Evolutionary conservation across 2,329 filamentous ascomycete genomes (phyloP), one percentile per base, ranked within the genome.

Genomic region (Diaporthe capsici): DNA sequence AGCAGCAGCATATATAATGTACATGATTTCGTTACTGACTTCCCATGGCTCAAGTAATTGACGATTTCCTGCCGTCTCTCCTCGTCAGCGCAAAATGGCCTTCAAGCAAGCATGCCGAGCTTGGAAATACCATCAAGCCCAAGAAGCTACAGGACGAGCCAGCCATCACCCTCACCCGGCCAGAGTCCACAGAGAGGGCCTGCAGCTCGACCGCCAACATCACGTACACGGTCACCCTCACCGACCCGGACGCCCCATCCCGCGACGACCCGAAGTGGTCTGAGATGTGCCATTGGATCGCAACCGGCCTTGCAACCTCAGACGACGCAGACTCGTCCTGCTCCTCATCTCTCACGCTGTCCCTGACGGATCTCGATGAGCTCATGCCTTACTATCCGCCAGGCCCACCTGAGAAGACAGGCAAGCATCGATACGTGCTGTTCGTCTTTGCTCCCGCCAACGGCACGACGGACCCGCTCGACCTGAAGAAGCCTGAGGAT

Each of bases 11-110:
- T 42, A 22, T 2, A 22, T 2, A 15, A 8, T 8, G 3, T 5
- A 3, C 1, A 9, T 6, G 20, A 60, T 20, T 47, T 22, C 1
- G 20, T 63, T 15, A 57, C 58, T 78, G n/a, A 63, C 60, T 58
- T n/a, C 73, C 13, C 28, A 31, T 49, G 20, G 37, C 15, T 42
- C 4, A 47, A 90, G 90, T 93, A 28, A 86, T 93, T 75, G 87
- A 92, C 77, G 87, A 90, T 76, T 93, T 93, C 81, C 81, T 85
- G 4, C 91, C 91, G 8, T 85, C 85, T 9, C 83, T 91, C 72
- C 85, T 86, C 53, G 80, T 93, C 55, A 83, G 90, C 12, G 84
- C 82, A 55, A 89, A 89, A 82, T 85, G 87, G 74, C 81, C 84
- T 1, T 83, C 81, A 20, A 80, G 87, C 73, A 83, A 84, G 58